A percentile compares a stretch with the other conserved stretches of the same genome.
Conservation (phyloP, 441 rosid genomes). For the Jatropha podagrica region DNA sequence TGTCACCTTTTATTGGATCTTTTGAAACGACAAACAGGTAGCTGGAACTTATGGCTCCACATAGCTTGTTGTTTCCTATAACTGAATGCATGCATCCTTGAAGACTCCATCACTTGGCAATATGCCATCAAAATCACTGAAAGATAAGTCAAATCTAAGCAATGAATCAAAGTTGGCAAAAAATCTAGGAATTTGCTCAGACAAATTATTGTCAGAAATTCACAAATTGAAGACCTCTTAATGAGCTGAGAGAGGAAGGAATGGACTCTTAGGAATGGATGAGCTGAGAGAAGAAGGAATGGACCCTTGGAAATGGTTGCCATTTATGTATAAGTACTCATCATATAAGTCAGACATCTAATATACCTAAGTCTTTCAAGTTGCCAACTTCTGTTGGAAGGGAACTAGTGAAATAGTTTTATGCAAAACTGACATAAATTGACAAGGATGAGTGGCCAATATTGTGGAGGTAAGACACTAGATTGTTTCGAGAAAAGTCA, state of each 20-base stretch:
- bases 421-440: neutral
- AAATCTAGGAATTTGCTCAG: neutral
- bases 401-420: neutral
- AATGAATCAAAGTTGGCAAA: neutral
- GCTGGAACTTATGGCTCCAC: neutral
- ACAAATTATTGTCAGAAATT: neutral
- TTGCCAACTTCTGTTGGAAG: neutral
- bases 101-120: neutral
- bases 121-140: neutral
- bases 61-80: neutral
- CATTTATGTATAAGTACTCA: neutral
- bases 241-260: neutral
- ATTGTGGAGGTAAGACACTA: neutral
- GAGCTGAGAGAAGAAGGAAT: neutral
- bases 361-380: neutral
- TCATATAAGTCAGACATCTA: neutral
- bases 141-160: neutral
- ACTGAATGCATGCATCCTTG: neutral
- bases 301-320: neutral
- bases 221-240: neutral
- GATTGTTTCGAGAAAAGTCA: neutral
- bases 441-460: neutral
- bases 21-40: neutral
- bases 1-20: neutral
- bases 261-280: neutral